These are phyloP conservation scores for Cryptococcus wingfieldii DNA, from an alignment of 1,284 basidiomycete species.

Conservation along the genomic window DNA sequence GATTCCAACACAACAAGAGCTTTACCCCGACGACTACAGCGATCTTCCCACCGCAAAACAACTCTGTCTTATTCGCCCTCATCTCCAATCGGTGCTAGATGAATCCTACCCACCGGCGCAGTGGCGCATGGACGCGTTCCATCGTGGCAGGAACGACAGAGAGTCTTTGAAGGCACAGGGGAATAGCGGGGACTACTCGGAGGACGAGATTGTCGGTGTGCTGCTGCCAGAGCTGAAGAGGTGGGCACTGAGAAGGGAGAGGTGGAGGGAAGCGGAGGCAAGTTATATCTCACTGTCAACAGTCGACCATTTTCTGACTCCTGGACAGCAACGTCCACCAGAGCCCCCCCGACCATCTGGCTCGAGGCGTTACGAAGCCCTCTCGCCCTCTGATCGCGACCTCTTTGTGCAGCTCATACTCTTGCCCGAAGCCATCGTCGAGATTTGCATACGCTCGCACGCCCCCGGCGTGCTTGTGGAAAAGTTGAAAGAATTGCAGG, in stretches of 20 bases:
- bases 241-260: slow-evolving; percentile 20
- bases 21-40: slow-evolving; percentile 8
- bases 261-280: background rate
- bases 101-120: slow-evolving; percentile 32
- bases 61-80: slow-evolving; percentile 19
- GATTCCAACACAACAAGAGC: background rate
- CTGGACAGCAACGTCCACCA: background rate
- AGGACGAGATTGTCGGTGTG: slow-evolving; percentile 18
- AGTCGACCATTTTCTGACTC: background rate
- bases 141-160: slow-evolving; percentile 1
- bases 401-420: slow-evolving; percentile 22
- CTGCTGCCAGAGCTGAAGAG: slow-evolving; percentile 24
- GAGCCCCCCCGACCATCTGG: slow-evolving; percentile 19
- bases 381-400: slow-evolving; percentile 7
- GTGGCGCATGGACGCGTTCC: slow-evolving; percentile 31
- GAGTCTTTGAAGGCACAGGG: slow-evolving; percentile 2
- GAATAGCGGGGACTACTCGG: slow-evolving; percentile 24
- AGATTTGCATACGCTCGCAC: slow-evolving; percentile 10
- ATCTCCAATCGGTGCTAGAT: slow-evolving; percentile 19
- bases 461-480: background rate
- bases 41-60: slow-evolving; percentile 14
- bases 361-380: slow-evolving; percentile 23
- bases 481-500: too few species aligned
- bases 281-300: background rate
- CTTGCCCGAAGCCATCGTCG: slow-evolving; percentile 28